Percentiles rank a stretch among this genome's conserved stretches.
Evolutionary conservation across 2,329 filamentous ascomycete species (phyloP).

Genomic region (Knoxdaviesia proteae): DNA sequence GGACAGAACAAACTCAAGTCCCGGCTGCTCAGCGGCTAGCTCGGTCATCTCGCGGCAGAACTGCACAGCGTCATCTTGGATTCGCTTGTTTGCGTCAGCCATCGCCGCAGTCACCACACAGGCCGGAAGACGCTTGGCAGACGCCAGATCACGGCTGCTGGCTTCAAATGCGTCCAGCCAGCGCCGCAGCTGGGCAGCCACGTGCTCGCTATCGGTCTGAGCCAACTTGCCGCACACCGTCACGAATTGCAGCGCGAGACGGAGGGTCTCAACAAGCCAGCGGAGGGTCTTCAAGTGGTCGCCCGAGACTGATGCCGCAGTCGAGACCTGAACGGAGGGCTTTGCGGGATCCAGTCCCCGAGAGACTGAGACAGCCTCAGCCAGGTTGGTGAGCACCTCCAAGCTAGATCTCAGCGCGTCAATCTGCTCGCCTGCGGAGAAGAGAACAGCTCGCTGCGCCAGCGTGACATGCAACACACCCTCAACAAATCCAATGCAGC

Average conservation of each 20-base stretch:
- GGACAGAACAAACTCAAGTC: slow-evolving; percentile 40
- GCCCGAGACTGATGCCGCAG: too few relatives aligned
- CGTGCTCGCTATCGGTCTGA: slow-evolving; percentile 21
- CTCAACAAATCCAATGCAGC: slow-evolving; percentile 73
- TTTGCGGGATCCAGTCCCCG: too few relatives aligned
- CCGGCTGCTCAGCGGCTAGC: slow-evolving; percentile 22
- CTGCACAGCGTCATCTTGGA: slow-evolving; percentile 15
- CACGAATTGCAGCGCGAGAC: slow-evolving; percentile 39
- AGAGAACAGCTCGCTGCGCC: slow-evolving; percentile 30
- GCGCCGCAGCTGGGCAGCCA: slow-evolving; percentile 23
- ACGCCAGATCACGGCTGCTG: slow-evolving; percentile 19
- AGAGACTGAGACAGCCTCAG: neutral
- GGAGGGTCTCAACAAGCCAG: slow-evolving; percentile 54
- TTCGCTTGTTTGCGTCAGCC: slow-evolving; percentile 12
- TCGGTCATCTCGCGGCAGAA: slow-evolving; percentile 21
- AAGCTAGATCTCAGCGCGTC: neutral
- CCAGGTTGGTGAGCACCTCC: slow-evolving; percentile 1
- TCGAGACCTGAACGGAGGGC: too few relatives aligned
- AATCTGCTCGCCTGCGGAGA: slow-evolving; percentile 6
- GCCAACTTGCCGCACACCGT: slow-evolving; percentile 47
- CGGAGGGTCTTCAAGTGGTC: slow-evolving; percentile 6
- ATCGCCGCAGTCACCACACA: slow-evolving; percentile 23
- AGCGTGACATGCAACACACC: slow-evolving; percentile 52
- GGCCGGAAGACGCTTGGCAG: slow-evolving; percentile 26
- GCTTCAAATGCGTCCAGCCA: slow-evolving; percentile 28